Percentiles rank a stretch among this genome's conserved stretches.
Evolutionary conservation across 2,329 filamentous ascomycete species (phyloP).

Genomic region (Phialophora tarda): DNA sequence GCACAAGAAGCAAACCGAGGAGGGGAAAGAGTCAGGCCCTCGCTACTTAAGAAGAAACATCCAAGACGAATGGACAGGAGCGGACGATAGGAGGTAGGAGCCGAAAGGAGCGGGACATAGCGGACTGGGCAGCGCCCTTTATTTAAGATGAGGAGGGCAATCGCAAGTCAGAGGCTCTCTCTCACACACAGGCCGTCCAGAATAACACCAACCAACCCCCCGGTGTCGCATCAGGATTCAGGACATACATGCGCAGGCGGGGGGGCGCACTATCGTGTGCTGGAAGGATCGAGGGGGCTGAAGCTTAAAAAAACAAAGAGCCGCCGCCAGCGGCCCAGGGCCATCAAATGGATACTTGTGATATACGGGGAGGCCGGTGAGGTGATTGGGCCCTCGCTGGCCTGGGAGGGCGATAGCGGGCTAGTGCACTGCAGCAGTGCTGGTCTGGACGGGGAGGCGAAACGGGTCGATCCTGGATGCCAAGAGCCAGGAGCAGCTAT

Average conservation of each 20-base stretch:
- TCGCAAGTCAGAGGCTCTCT: background rate
- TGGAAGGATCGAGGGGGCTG: background rate
- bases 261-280: background rate
- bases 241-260: background rate
- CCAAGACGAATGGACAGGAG: background rate
- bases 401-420: background rate
- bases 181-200: background rate
- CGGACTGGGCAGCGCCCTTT: too few relatives aligned
- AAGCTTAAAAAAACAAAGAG: conserved; percentile 19
- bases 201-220: background rate
- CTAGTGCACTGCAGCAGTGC: background rate
- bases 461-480: background rate
- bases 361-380: background rate
- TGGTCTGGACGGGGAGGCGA: background rate
- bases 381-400: conserved; percentile 5
- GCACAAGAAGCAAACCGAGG: background rate
- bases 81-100: background rate
- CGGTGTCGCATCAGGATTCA: background rate
- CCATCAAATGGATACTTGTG: background rate
- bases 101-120: background rate
- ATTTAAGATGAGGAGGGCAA: too few relatives aligned
- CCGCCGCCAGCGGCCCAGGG: background rate
- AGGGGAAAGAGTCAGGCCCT: too few relatives aligned
- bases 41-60: background rate
- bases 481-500: background rate